Conservation (phyloP, 2,329 filamentous ascomycete species). For the Lachnellula subtilissima region DNA sequence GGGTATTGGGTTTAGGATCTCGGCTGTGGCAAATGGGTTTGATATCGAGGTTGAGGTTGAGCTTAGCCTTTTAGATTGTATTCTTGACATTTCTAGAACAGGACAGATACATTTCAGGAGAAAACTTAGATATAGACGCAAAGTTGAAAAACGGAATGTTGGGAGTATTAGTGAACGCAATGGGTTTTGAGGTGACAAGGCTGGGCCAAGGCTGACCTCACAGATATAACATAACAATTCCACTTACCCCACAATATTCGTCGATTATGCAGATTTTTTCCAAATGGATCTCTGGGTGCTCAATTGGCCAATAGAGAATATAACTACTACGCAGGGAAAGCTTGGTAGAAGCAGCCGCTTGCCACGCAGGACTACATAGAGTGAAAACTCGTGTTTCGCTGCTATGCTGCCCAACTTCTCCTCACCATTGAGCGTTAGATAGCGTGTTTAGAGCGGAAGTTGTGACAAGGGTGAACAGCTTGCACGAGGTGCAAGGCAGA, state of each 20-base stretch:
- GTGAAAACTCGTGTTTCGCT: neutral
- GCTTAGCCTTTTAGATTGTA: neutral
- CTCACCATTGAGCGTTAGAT: neutral
- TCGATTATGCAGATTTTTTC: neutral
- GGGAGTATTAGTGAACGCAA: neutral
- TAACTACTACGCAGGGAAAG: neutral
- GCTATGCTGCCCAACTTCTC: neutral
- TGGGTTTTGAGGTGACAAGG: neutral
- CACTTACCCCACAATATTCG: too few species aligned
- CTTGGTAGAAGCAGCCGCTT: neutral
- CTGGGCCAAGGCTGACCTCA: neutral
- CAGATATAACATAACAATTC: neutral
- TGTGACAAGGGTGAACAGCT: neutral
- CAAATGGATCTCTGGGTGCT: neutral
- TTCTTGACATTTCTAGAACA: neutral
- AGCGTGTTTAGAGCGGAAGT: neutral
- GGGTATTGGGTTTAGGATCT: neutral
- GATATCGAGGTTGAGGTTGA: neutral
- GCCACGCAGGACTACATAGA: neutral
- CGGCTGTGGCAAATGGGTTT: neutral
- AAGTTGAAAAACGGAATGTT: neutral
- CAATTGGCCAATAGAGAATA: neutral
- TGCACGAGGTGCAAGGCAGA: neutral
- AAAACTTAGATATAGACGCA: neutral
- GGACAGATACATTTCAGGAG: neutral